These are phyloP conservation scores for Cochlearia excelsa DNA, from an alignment of 345 rosid species.

Conservation along the genomic window DNA sequence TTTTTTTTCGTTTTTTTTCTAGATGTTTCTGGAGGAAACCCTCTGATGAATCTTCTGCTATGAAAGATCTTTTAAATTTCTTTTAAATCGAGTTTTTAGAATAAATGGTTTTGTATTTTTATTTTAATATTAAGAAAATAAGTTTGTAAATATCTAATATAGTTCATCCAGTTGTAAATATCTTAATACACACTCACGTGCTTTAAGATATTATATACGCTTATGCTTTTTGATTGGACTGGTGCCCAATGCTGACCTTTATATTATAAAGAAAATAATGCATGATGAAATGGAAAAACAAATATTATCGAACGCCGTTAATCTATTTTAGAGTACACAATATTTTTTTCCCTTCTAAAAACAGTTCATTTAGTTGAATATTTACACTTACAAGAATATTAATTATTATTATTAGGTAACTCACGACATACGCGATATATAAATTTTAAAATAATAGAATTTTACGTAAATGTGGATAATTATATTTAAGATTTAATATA, in stretches of 20 bases:
- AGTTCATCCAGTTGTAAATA: not conserved
- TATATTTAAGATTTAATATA: too few species aligned
- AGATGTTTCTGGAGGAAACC: conserved; percentile 26
- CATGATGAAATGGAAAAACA: too few species aligned
- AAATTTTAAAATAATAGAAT: too few species aligned
- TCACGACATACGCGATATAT: too few species aligned
- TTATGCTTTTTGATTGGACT: conserved; percentile 23
- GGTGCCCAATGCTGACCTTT: conserved; percentile 6
- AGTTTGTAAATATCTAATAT: conserved; percentile 26
- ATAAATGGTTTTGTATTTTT: not conserved
- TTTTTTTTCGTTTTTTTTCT: not conserved
- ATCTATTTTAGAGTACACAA: too few species aligned
- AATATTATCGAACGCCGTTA: too few species aligned
- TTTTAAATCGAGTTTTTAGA: conserved; percentile 9
- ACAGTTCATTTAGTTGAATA: too few species aligned
- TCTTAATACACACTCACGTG: conserved; percentile 24
- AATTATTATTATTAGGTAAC: too few species aligned
- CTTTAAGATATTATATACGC: conserved; percentile 28
- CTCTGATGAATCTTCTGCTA: conserved; percentile 26
- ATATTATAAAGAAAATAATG: too few species aligned
- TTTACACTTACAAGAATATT: too few species aligned
- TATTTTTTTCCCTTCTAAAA: too few species aligned
- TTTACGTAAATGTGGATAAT: too few species aligned
- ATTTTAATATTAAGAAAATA: conserved; percentile 7
- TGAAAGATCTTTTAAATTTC: conserved; percentile 7